Conservation (phyloP, 2,329 filamentous ascomycete species). For the Nothophaeocryptopus gaeumannii region DNA sequence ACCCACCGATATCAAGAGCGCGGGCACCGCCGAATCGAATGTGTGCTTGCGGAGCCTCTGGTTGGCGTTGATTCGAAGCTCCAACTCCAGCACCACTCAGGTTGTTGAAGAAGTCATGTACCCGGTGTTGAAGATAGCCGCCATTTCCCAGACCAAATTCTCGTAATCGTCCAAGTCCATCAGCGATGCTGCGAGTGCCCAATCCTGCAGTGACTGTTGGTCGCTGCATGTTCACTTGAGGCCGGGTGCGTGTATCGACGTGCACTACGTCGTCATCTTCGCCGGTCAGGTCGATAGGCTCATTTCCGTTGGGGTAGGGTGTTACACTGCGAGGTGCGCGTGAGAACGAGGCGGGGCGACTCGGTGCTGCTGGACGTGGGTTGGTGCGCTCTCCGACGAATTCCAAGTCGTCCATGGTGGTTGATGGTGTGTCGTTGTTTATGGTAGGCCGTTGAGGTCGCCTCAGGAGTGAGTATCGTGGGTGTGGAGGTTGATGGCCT, state of each 20-base stretch:
- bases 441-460: slow-evolving; percentile 10
- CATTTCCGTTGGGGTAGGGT: slow-evolving; percentile 24
- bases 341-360: slow-evolving; percentile 9
- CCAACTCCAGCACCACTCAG: neutral
- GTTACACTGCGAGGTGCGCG: slow-evolving; percentile 21
- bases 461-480: slow-evolving; percentile 18
- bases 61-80: neutral
- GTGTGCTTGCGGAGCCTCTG: neutral
- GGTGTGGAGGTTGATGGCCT: slow-evolving; percentile 10
- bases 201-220: slow-evolving; percentile 25
- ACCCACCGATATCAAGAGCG: slow-evolving; percentile 11
- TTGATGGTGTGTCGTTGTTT: neutral
- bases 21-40: slow-evolving; percentile 1
- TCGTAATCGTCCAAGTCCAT: neutral
- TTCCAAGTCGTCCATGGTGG: slow-evolving; percentile 25
- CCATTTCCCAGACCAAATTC: neutral
- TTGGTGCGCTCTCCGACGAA: slow-evolving; percentile 40
- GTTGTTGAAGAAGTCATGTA: neutral
- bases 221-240: slow-evolving; percentile 24
- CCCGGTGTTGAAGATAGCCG: slow-evolving; percentile 1
- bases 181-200: slow-evolving; percentile 20
- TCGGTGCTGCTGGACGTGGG: slow-evolving; percentile 16
- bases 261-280: slow-evolving; percentile 34
- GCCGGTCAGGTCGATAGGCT: slow-evolving; percentile 35
- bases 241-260: slow-evolving; percentile 21